Conservation (phyloP, 2,329 filamentous ascomycete genomes). For the Rosellinia necatrix region DNA sequence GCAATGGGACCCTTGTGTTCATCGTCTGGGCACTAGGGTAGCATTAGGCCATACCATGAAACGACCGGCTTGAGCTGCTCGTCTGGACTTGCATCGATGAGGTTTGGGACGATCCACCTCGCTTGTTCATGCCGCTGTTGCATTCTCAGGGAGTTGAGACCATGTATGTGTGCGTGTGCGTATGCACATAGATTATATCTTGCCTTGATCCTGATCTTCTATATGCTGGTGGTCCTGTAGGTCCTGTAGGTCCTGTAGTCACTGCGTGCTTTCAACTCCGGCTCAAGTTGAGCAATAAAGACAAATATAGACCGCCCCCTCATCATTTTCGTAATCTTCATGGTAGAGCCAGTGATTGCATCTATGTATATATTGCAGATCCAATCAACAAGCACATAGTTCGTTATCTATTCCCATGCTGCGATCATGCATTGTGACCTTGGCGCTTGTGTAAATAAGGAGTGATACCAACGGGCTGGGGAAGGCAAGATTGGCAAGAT, state of each 20-base stretch:
- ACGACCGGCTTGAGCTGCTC: constrained; percentile 10
- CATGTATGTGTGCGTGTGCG: no score
- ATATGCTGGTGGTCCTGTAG: no score
- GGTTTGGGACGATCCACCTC: constrained; percentile 3
- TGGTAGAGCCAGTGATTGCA: no score
- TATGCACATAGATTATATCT: no score
- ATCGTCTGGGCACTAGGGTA: constrained; percentile 8
- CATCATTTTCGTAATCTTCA: background rate
- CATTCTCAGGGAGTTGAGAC: no score
- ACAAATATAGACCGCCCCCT: no score
- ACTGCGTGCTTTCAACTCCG: no score
- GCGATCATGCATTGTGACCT: constrained; percentile 7
- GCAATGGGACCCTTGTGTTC: constrained; percentile 19
- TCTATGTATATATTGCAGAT: background rate
- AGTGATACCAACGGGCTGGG: no score
- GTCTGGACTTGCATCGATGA: constrained; percentile 20
- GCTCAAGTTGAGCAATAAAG: no score
- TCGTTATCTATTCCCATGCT: background rate
- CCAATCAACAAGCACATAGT: background rate
- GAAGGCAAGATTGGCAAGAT: no score
- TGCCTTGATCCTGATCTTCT: no score
- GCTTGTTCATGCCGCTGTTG: constrained; percentile 18
- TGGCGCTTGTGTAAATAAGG: background rate
- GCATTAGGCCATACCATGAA: constrained; percentile 7
- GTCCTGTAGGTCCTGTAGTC: no score